Base-by-base conservation (phyloP, 1,139 yeast species). In the Starmera stellimalicola region DNA sequence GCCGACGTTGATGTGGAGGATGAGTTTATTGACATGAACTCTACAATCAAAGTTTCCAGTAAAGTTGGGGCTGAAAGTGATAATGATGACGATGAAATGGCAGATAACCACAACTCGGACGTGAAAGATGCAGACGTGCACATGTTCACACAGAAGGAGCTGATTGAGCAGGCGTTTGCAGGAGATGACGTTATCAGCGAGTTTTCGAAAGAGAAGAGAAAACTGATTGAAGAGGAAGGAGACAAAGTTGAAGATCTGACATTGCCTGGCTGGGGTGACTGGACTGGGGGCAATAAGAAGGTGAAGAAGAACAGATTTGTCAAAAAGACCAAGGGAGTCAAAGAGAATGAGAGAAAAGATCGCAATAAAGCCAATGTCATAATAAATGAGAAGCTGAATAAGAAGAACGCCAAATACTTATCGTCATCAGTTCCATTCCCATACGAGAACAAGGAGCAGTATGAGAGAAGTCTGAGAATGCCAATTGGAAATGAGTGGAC, bases 401-500 rank as follows among this genome's bases (percentile, higher is more conserved):
- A 88, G 62, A 83, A 81, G 69, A 80, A 77, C 51, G 63, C 75
- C 53, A 84, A 84, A 57, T 88, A 84, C 59, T 88, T 80, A 55
- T 81, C 95, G 4, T 70, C 78, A 31, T 75, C 78, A 18, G 95
- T 91, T 33, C 98, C 98, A 20, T 88, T 78, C 70, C 97, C 96
- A 37, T 91, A 71, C 57, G 96, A 91, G 59, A 80, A 80, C 39
- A 70, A 80, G 52, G 98, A 87, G 54, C 97, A 91, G 60, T 93
- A 91, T 57, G 98, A 91, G 58, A 73, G 95, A 53, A 78, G 94
- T 3, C 65, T 91, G 50, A 73, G 95, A 53, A 81, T 87, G 87
- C 97, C 98, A n/a, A 65, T 91, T 41, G 98, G 98, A 22, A 94
- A 84, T 58, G 95, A 91, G 62, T 91, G 97, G 97, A 77, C 93